Evolutionary conservation across 257 asterid species (phyloP).

Genomic region (Plantago ovata): DNA sequence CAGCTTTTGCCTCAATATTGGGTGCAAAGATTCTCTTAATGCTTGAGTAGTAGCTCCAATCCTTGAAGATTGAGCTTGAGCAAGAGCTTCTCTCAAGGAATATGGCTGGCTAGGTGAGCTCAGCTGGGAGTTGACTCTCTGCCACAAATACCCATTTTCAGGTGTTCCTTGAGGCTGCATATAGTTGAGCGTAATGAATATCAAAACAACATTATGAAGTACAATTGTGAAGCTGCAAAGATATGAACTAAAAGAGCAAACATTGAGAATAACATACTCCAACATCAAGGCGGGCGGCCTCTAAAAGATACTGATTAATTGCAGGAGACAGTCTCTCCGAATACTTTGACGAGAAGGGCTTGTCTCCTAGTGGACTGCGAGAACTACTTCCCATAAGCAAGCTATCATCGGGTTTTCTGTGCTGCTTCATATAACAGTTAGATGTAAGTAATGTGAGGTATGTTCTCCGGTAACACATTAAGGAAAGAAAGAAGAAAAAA

Average conservation of each 20-base stretch:
- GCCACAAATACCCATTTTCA: constrained; percentile 97
- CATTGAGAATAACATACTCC: constrained; percentile 57
- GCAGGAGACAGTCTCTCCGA: constrained; percentile 97
- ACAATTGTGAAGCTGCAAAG: constrained; percentile 6
- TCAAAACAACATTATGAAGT: constrained; percentile 5
- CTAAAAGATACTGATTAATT: constrained; percentile 86
- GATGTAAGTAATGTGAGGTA: constrained; percentile 18
- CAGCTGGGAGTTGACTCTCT: constrained; percentile 89
- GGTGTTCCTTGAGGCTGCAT: constrained; percentile 98
- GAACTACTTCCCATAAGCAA: constrained; percentile 87
- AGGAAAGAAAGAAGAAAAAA: no score
- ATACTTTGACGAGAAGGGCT: constrained; percentile 79
- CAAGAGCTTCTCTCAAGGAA: constrained; percentile 96
- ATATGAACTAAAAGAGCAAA: constrained; percentile 14
- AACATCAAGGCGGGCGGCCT: constrained; percentile 96
- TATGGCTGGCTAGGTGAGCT: constrained; percentile 99
- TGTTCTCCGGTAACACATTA: constrained; percentile 8
- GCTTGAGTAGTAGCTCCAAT: constrained; percentile 95
- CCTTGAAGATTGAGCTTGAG: constrained; percentile 98
- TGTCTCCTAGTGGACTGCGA: constrained; percentile 83
- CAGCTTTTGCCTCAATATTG: constrained; percentile 94
- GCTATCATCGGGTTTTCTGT: constrained; percentile 78
- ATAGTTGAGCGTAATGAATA: constrained; percentile 23
- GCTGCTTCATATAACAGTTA: constrained; percentile 52
- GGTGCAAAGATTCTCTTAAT: constrained; percentile 93